Evolutionary conservation across 768 basidiomycete genomes (phyloP).

Genomic region (Trametes meyenii): DNA sequence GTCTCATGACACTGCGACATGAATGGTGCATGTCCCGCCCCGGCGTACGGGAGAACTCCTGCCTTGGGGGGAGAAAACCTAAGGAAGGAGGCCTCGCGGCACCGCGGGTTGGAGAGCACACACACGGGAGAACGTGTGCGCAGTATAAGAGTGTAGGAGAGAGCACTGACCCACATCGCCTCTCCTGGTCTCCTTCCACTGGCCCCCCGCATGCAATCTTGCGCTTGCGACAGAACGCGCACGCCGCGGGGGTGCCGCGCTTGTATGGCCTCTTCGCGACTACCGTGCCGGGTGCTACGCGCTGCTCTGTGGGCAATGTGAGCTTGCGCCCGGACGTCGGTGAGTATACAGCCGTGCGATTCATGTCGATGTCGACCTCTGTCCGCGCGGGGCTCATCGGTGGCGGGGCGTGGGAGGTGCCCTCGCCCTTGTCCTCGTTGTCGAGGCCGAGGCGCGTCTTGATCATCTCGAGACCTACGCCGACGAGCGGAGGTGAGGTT

Average conservation of each 20-base stretch:
- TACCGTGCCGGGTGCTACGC: background rate
- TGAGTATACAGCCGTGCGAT: slow-evolving; percentile 16
- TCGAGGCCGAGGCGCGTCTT: background rate
- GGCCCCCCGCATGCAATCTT: slow-evolving; percentile 35
- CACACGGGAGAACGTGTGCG: background rate
- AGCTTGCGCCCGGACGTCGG: slow-evolving; percentile 20
- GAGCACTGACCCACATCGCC: slow-evolving; percentile 25
- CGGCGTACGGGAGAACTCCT: slow-evolving; percentile 1
- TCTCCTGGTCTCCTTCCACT: slow-evolving; percentile 15
- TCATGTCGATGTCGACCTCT: slow-evolving; percentile 2
- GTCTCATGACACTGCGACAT: background rate
- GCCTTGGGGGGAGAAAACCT: background rate
- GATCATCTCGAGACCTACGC: background rate
- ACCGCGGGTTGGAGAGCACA: background rate
- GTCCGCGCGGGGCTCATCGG: background rate
- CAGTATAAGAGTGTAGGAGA: background rate
- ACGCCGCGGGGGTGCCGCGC: slow-evolving; percentile 25
- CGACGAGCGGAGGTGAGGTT: background rate
- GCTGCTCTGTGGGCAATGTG: background rate
- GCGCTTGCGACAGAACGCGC: slow-evolving; percentile 30
- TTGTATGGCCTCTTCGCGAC: slow-evolving; percentile 19
- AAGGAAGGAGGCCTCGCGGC: background rate
- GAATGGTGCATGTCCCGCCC: background rate
- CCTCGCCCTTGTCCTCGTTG: background rate
- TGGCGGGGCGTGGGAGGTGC: background rate